Percentiles rank a stretch among this genome's conserved stretches.
Conservation (phyloP, 192 early-diverging fungal genomes). For the Podila horticola region DNA sequence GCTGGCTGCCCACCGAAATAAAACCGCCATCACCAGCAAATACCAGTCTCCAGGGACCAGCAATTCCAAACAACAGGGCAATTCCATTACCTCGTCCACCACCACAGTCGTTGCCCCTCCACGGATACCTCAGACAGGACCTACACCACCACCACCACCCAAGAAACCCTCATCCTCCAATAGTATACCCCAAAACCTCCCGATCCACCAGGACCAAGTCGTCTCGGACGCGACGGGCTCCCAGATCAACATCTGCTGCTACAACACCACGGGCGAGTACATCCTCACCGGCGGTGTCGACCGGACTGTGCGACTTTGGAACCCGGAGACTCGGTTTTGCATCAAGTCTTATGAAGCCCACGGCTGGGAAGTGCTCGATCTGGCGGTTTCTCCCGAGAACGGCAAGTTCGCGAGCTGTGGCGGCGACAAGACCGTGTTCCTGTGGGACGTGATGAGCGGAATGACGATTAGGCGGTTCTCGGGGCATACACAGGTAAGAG, state of each 20-base stretch:
- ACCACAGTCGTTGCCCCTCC: background rate
- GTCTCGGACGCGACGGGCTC: constrained; percentile 41
- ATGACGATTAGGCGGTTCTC: constrained; percentile 75
- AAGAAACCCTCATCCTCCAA: constrained; percentile 3
- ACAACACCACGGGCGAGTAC: constrained; percentile 83
- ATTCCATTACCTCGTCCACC: background rate
- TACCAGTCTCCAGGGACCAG: background rate
- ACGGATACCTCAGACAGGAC: background rate
- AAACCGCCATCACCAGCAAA: constrained; percentile 16
- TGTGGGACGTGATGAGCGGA: constrained; percentile 90
- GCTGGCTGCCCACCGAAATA: constrained; percentile 33
- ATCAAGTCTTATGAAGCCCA: constrained; percentile 88
- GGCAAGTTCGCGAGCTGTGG: constrained; percentile 81
- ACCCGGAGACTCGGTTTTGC: constrained; percentile 69
- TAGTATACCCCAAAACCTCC: constrained; percentile 1
- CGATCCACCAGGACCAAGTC: constrained; percentile 31
- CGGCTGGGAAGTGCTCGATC: constrained; percentile 81
- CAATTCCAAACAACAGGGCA: background rate
- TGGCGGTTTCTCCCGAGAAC: constrained; percentile 77
- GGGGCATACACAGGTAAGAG: constrained; percentile 77
- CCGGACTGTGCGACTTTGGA: constrained; percentile 75
- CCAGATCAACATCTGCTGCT: constrained; percentile 55
- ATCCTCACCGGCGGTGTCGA: constrained; percentile 84
- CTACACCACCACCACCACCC: background rate
- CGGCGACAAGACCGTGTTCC: constrained; percentile 80